Evolutionary conservation across 2,329 filamentous ascomycete species (phyloP), one percentile per base, ranked within the genome.

Genomic region (Arthrobotrys iridis): DNA sequence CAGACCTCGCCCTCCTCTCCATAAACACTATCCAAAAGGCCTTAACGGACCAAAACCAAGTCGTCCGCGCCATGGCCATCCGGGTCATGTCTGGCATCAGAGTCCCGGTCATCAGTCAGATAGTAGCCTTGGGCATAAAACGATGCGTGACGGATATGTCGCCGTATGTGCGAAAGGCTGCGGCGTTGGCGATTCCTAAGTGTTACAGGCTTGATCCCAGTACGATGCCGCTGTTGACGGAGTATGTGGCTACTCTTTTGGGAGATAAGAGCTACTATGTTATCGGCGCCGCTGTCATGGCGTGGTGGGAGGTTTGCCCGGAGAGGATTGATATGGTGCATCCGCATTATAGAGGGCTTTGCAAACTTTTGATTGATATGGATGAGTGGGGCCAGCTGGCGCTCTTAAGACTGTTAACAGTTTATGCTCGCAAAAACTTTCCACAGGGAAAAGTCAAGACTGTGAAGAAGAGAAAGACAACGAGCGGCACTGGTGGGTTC

Each of bases 11-110:
- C 18, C 87, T 99, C 37, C 87, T 99, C 46, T 97, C 93, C 72
- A 97, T 99, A 87, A 99, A 99, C 83, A 96, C 95, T 4, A 98
- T 99, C 79, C 95, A 99, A 81, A 98, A 97, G 83, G 97, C 94
- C 7, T 88, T 99, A 71, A 96, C 93, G 22, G 95, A 99, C 83
- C 86, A 90, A 70, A 97, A 93, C 81, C 92, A 95, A 0, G 91
- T 96, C 81, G 89, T 97, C 18, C 90, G 95, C 78, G 93, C 94
- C 20, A 90, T 99, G 80, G 95, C 95, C 0, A 86, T 99, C 77
- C 92, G 93, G 77, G 97, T 95, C 78, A 99, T 99, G 94, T 96
- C 93, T 0, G 93, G 93, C 10, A 98, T 99, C 77, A 88, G 91
- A n/a, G 94, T 99, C 0, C 94, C 95, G 0, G 93, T 97, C 59